Base-by-base conservation (phyloP, 2,329 filamentous ascomycete genomes). In the Cytospora leucostoma region DNA sequence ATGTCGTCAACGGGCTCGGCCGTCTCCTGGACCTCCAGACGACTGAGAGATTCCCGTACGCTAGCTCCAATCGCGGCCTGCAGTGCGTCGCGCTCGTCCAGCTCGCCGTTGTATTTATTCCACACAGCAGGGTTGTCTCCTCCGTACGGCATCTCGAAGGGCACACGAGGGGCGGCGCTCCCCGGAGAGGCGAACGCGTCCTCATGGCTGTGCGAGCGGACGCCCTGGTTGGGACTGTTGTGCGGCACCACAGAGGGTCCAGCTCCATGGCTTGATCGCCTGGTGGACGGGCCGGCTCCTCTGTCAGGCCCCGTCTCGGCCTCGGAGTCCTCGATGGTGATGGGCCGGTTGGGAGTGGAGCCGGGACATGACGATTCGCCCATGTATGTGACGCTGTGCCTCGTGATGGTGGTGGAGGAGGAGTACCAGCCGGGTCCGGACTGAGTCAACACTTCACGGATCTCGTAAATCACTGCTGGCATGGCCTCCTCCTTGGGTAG, bases 391-490 rank as follows among this genome's bases (percentile, higher is more conserved):
- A 61, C 17, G 40, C 53, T 61, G 12, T 19, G 15, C 15, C 37
- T 56, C 15, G 21, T 8, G 33, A n/a, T 33, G 19, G 33, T 47
- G 7, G 13, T 27, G 50, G 37, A 4, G 3, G 21, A 17, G 33
- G 32, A 21, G 11, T 12, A 32, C 52, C 27, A 15, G 50, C 6
- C 27, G 15, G 33, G 33, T n/a, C 15, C 34, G 35, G 53, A 19
- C n/a, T 35, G 34, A 21, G 17, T 10, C 17, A 19, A n/a, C 86
- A 88, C 80, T 84, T 89, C 71, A 87, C 78, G 10, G 82, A 80
- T 15, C 13, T 11, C 33, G 32, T 21, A 7, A 5, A 35, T 19
- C 10, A 21, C 27, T 11, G 13, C 35, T 32, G 32, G 11, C n/a
- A 47, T 38, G 21, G 35, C 33, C 17, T 56, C 40, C 4, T n/a